These are phyloP conservation scores for Urtica urens DNA, from an alignment of 306 rosid genomes.

Conservation along the genomic window DNA sequence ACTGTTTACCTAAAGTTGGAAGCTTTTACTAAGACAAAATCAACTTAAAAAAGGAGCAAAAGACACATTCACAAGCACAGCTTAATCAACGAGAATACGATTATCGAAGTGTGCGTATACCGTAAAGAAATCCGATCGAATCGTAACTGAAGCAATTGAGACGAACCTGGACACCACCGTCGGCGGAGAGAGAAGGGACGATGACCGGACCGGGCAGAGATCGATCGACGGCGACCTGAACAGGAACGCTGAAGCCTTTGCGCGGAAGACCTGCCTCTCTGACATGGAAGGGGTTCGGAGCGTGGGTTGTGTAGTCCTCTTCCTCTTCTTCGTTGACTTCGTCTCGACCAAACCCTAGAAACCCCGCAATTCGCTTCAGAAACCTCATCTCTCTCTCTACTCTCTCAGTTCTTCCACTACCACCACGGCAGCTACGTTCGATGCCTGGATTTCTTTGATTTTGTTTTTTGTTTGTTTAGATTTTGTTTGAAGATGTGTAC, in stretches of 20 bases:
- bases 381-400: constrained; percentile 36
- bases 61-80: too few species aligned
- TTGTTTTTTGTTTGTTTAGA: too few species aligned
- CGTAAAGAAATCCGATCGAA: too few species aligned
- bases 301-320: constrained; percentile 15
- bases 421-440: too few species aligned
- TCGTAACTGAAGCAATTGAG: background rate
- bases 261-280: constrained; percentile 50
- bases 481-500: too few species aligned
- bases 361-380: constrained; percentile 33
- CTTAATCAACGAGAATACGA: too few species aligned
- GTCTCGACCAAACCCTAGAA: constrained; percentile 54
- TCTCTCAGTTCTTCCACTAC: too few species aligned
- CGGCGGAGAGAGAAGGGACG: constrained; percentile 42
- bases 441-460: too few species aligned
- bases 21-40: too few species aligned
- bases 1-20: too few species aligned
- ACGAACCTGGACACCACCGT: constrained; percentile 77
- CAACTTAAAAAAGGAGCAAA: too few species aligned
- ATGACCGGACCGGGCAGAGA: constrained; percentile 50
- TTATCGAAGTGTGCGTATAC: too few species aligned
- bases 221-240: constrained; percentile 53
- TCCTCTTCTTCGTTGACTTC: constrained; percentile 40
- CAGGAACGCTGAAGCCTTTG: constrained; percentile 61
- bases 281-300: constrained; percentile 26